A percentile compares a stretch with the other conserved stretches of the same genome.
These are phyloP conservation scores for Ilyonectria sp. DNA, from an alignment of 2,329 filamentous ascomycete genomes.

Conservation along the genomic window DNA sequence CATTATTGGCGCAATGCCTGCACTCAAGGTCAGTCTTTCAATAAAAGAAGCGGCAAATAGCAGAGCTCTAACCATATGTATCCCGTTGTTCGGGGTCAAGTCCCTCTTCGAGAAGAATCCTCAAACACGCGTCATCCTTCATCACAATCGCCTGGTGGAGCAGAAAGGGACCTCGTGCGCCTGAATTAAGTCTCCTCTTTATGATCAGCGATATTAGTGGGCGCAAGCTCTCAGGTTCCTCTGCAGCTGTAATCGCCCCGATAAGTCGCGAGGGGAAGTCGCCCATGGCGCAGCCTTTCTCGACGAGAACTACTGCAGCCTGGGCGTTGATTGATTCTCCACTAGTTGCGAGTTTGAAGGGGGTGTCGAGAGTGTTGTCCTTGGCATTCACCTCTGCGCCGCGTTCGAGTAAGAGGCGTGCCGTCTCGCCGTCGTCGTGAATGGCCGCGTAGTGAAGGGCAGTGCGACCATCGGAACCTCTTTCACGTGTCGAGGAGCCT, in stretches of 20 bases:
- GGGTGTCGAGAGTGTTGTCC: neutral
- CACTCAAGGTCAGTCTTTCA: neutral
- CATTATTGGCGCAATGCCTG: neutral
- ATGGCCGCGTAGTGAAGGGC: neutral
- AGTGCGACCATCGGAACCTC: neutral
- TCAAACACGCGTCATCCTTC: neutral
- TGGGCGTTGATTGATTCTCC: neutral
- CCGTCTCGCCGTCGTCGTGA: neutral
- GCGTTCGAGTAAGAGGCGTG: neutral
- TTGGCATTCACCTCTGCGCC: constrained; percentile 7
- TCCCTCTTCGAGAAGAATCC: constrained; percentile 4
- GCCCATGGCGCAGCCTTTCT: constrained; percentile 3
- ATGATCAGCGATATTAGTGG: neutral
- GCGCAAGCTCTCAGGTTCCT: neutral
- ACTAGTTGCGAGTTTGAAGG: constrained; percentile 1
- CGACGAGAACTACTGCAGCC: constrained; percentile 2
- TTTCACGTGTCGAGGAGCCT: neutral
- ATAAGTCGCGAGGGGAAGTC: neutral
- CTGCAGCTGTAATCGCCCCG: neutral
- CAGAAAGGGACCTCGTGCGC: neutral
- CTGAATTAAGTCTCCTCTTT: neutral
- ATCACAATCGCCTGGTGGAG: neutral
- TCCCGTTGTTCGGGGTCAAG: neutral
- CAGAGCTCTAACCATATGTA: neutral
- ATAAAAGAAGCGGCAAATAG: neutral